Conservation (phyloP, 257 asterid genomes). For the Eucommia ulmoides region DNA sequence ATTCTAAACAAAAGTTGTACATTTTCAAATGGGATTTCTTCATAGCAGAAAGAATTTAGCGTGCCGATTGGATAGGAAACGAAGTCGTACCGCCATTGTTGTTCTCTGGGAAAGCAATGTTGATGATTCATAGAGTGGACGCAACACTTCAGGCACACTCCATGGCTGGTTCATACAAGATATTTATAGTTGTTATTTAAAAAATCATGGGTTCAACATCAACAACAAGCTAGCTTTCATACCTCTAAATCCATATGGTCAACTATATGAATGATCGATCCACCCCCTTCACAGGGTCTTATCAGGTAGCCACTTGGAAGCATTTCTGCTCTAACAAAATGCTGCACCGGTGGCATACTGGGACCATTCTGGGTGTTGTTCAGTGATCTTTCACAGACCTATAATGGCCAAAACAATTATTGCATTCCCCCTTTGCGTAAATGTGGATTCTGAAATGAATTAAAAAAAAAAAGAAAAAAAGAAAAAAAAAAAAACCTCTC, state of each 20-base stretch:
- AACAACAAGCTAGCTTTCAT: conserved; percentile 4
- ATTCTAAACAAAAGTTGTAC: not conserved
- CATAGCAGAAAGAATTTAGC: not conserved
- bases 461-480: not conserved
- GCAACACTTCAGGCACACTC: conserved; percentile 95
- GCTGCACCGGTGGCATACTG: conserved; percentile 80
- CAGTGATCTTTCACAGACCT: conserved; percentile 91
- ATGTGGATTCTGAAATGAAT: no score
- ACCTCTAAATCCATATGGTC: conserved; percentile 95
- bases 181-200: not conserved
- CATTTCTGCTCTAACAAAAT: conserved; percentile 82
- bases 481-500: not conserved
- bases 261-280: conserved; percentile 85
- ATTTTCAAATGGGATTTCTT: not conserved
- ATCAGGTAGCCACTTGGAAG: conserved; percentile 91
- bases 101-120: conserved; percentile 80
- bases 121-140: conserved; percentile 87
- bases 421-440: no score
- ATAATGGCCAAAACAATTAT: conserved; percentile 1
- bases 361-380: conserved; percentile 98
- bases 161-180: conserved; percentile 51
- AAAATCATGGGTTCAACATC: not conserved
- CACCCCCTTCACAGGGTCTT: conserved; percentile 98
- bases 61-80: not conserved
- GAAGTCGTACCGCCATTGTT: conserved; percentile 59